These are phyloP conservation scores for Mucor mucedo DNA, from an alignment of 371 early-diverging fungal genomes.

Conservation along the genomic window DNA sequence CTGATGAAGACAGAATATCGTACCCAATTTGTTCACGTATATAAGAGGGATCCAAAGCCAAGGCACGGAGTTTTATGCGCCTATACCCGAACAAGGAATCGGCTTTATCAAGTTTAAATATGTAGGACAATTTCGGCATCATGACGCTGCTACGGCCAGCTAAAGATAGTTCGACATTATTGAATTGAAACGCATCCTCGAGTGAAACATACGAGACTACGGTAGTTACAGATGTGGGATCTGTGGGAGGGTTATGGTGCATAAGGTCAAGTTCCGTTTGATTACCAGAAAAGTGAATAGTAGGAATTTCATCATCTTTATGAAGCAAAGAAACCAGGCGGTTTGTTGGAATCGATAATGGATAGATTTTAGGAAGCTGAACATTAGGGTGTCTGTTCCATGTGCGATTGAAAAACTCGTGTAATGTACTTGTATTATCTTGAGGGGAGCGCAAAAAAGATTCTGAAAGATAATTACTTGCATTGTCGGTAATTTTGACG, in stretches of 20 bases:
- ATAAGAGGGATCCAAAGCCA: conserved; percentile 45
- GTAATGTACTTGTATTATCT: too few relatives aligned
- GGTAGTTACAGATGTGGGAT: too few relatives aligned
- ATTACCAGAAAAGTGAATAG: conserved; percentile 33
- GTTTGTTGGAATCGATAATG: too few relatives aligned
- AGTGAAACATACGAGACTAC: too few relatives aligned
- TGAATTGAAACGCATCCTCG: background rate
- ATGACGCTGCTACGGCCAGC: conserved; percentile 34
- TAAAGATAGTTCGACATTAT: conserved; percentile 26
- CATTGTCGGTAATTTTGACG: too few relatives aligned
- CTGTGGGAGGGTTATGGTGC: too few relatives aligned
- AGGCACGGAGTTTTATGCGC: conserved; percentile 55
- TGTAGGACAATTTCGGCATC: conserved; percentile 30
- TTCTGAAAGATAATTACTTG: too few relatives aligned
- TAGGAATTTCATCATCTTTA: conserved; percentile 34
- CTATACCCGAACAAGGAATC: conserved; percentile 43
- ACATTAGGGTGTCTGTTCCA: too few relatives aligned
- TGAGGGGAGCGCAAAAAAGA: too few relatives aligned
- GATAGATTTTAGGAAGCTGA: too few relatives aligned
- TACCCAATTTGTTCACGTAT: conserved; percentile 51
- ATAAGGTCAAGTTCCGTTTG: conserved; percentile 17
- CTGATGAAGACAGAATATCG: conserved; percentile 45
- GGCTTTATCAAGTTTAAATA: conserved; percentile 22
- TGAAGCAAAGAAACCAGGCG: conserved; percentile 5
- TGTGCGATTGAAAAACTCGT: too few relatives aligned